Percentiles rank a stretch among this genome's conserved stretches.
These are phyloP conservation scores for Chamaenerion angustifolium DNA, from an alignment of 345 rosid genomes.

Conservation along the genomic window DNA sequence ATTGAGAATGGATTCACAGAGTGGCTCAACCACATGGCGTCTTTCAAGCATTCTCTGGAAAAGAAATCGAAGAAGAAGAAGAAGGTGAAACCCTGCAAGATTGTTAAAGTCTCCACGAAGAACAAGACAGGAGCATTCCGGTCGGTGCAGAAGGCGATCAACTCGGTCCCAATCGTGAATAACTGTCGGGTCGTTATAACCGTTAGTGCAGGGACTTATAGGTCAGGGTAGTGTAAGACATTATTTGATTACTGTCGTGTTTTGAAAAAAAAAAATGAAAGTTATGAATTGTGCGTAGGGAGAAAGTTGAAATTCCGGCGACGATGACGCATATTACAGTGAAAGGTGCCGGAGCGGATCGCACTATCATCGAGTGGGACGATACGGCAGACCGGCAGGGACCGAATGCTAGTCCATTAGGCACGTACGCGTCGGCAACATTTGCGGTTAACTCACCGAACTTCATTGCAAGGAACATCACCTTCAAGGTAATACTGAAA, in stretches of 20 bases:
- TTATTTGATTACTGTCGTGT: not conserved
- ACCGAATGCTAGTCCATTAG: conserved; percentile 17
- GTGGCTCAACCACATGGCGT: conserved; percentile 17
- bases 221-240: conserved; percentile 5
- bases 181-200: conserved; percentile 22
- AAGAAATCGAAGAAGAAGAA: conserved; percentile 7
- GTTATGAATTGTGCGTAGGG: conserved; percentile 12
- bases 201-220: conserved; percentile 25
- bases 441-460: conserved; percentile 30
- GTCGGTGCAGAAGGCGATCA: conserved; percentile 21
- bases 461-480: conserved; percentile 36
- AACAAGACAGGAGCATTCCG: conserved; percentile 10
- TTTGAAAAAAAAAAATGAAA: not conserved
- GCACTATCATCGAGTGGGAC: conserved; percentile 24
- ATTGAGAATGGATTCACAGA: conserved; percentile 17
- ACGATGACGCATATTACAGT: conserved; percentile 25
- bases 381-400: conserved; percentile 26
- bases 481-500: conserved; percentile 31
- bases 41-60: conserved; percentile 14
- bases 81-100: conserved; percentile 21
- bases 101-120: conserved; percentile 16
- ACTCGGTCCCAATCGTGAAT: conserved; percentile 22
- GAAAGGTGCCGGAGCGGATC: conserved; percentile 27
- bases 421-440: conserved; percentile 35
- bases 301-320: conserved; percentile 31